These are phyloP conservation scores for Eutrema heterophyllum DNA, from an alignment of 345 rosid species.

Conservation along the genomic window DNA sequence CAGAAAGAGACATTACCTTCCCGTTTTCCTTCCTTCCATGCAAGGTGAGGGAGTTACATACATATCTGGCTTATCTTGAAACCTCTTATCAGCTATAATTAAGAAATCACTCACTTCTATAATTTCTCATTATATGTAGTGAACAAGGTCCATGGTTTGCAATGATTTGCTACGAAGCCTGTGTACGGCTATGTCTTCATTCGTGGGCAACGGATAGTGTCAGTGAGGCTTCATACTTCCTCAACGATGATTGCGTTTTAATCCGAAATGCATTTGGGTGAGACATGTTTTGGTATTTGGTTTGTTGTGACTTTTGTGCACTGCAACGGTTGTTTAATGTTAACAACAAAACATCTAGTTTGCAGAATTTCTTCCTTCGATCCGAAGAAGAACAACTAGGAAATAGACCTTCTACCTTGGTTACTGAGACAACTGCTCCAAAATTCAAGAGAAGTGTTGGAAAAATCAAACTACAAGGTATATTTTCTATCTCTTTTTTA, in stretches of 20 bases:
- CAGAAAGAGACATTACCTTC: slow-evolving; percentile 39
- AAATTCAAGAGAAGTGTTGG: slow-evolving; percentile 60
- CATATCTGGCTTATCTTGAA: background rate
- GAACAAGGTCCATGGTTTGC: slow-evolving; percentile 88
- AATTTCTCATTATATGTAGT: slow-evolving; percentile 31
- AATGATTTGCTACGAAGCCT: slow-evolving; percentile 83
- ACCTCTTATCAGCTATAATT: background rate
- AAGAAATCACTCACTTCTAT: background rate
- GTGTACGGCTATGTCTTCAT: slow-evolving; percentile 75
- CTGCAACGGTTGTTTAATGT: background rate
- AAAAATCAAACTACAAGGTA: slow-evolving; percentile 89
- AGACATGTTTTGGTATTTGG: slow-evolving; percentile 6
- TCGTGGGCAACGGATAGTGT: slow-evolving; percentile 68
- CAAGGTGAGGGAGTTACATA: slow-evolving; percentile 46
- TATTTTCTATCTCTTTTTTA: background rate
- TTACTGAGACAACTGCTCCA: slow-evolving; percentile 44
- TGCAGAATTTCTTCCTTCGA: slow-evolving; percentile 56
- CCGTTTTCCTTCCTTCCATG: slow-evolving; percentile 71
- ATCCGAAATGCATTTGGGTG: slow-evolving; percentile 51
- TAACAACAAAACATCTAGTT: slow-evolving; percentile 30
- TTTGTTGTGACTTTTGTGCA: background rate
- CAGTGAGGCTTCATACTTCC: slow-evolving; percentile 62
- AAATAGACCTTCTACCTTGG: slow-evolving; percentile 45
- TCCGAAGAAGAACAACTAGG: slow-evolving; percentile 75
- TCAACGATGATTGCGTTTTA: slow-evolving; percentile 61